These are phyloP conservation scores for Acacia confusa DNA, from an alignment of 306 rosid genomes.

Conservation along the genomic window DNA sequence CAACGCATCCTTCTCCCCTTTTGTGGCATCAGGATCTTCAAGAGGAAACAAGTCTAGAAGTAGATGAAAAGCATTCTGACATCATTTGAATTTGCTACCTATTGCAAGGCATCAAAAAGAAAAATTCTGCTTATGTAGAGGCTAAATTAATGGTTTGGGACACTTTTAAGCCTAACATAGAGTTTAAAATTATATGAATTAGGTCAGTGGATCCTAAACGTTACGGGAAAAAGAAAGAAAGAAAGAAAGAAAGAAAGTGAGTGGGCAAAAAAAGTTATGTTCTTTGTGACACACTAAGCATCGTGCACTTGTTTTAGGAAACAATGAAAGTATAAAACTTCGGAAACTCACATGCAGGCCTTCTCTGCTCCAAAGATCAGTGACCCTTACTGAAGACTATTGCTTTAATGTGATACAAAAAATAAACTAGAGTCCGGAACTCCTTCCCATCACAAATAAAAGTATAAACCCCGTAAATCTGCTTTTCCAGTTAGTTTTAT, in stretches of 20 bases:
- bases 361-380: background rate
- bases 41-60: conserved; percentile 87
- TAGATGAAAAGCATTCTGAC: conserved; percentile 82
- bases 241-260: background rate
- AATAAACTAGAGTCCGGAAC: background rate
- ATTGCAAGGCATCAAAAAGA: conserved; percentile 11
- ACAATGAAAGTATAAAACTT: background rate
- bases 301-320: background rate
- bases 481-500: background rate
- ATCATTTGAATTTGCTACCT: conserved; percentile 94
- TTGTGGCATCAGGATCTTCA: conserved; percentile 89
- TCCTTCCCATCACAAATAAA: background rate
- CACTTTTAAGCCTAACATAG: conserved; percentile 11
- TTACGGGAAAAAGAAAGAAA: background rate
- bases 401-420: background rate
- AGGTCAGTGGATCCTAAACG: background rate
- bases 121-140: conserved; percentile 24
- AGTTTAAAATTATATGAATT: background rate
- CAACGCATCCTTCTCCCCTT: conserved; percentile 82
- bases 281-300: background rate
- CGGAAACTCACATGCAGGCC: background rate
- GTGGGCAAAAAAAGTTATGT: background rate
- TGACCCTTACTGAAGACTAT: background rate
- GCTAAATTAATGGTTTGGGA: conserved; percentile 4
- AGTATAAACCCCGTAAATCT: background rate